These are phyloP conservation scores for Urochloa ruziziensis DNA, from an alignment of 176 grass and related monocot genomes.

Conservation along the genomic window DNA sequence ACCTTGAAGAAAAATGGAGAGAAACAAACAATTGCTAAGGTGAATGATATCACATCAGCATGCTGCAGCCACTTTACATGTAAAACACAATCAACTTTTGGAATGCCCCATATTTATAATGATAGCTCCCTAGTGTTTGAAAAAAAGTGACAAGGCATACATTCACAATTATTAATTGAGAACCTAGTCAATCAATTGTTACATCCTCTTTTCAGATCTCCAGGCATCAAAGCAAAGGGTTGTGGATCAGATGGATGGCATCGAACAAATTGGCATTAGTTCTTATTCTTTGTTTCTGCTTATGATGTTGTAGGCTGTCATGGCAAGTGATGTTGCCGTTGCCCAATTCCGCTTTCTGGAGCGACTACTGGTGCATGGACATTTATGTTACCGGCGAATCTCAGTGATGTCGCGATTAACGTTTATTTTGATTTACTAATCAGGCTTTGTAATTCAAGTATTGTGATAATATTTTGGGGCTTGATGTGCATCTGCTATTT, in stretches of 20 bases:
- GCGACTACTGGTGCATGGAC: conserved; percentile 90
- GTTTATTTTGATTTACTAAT: conserved; percentile 24
- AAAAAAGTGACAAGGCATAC: too few relatives aligned
- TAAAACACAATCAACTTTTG: background rate
- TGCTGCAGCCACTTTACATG: background rate
- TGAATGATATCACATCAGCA: conserved; percentile 36
- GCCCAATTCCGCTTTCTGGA: conserved; percentile 93
- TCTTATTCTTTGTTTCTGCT: conserved; percentile 2
- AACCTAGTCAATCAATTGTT: too few relatives aligned
- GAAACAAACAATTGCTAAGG: conserved; percentile 69
- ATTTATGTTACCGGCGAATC: conserved; percentile 97
- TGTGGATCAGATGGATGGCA: conserved; percentile 73
- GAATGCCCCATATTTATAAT: background rate
- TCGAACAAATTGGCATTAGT: conserved; percentile 65
- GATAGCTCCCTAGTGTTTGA: too few relatives aligned
- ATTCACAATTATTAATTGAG: conserved; percentile 12
- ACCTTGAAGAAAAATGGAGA: conserved; percentile 81
- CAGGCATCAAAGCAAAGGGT: conserved; percentile 85
- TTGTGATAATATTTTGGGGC: conserved; percentile 20
- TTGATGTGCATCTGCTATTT: conserved; percentile 90
- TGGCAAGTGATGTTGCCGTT: conserved; percentile 94
- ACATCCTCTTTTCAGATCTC: conserved; percentile 25
- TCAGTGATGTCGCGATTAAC: conserved; percentile 51
- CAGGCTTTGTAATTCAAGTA: conserved; percentile 12
- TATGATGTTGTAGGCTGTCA: conserved; percentile 70